Percentiles rank a stretch among this genome's conserved stretches.
Conservation (phyloP, 2,329 filamentous ascomycete species). For the Trichoderma sp. region DNA sequence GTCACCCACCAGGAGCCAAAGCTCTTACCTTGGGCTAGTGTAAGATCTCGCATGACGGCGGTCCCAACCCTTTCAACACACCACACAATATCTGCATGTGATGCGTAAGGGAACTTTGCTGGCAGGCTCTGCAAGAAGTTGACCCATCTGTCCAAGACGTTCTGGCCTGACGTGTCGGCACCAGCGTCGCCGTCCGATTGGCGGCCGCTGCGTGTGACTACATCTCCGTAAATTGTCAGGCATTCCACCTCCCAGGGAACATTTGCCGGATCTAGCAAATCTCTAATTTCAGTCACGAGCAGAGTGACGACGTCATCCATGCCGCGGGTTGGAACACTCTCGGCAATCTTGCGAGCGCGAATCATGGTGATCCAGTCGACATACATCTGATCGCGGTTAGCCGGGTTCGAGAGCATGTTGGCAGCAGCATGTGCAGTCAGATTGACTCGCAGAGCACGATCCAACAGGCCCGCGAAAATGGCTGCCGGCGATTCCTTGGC, state of each 20-base stretch:
- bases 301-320: conserved; percentile 66
- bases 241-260: conserved; percentile 64
- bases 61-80: conserved; percentile 74
- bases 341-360: conserved; percentile 59
- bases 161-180: conserved; percentile 46
- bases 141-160: conserved; percentile 76
- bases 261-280: conserved; percentile 65
- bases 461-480: conserved; percentile 80
- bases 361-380: conserved; percentile 77
- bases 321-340: conserved; percentile 58
- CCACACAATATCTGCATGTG: conserved; percentile 69
- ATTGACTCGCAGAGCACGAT: conserved; percentile 87
- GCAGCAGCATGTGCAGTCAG: conserved; percentile 90
- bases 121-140: conserved; percentile 68
- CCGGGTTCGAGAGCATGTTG: conserved; percentile 84
- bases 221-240: conserved; percentile 58
- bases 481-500: conserved; percentile 87
- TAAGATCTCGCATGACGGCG: conserved; percentile 76
- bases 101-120: conserved; percentile 68
- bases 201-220: conserved; percentile 47
- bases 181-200: conserved; percentile 28
- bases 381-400: conserved; percentile 94
- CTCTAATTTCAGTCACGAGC: conserved; percentile 63
- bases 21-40: conserved; percentile 71
- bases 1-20: conserved; percentile 95